Percentiles rank a stretch among this genome's conserved stretches.
Evolutionary conservation across 768 basidiomycete genomes (phyloP).

Genomic region (Guyanaporus albipodus): DNA sequence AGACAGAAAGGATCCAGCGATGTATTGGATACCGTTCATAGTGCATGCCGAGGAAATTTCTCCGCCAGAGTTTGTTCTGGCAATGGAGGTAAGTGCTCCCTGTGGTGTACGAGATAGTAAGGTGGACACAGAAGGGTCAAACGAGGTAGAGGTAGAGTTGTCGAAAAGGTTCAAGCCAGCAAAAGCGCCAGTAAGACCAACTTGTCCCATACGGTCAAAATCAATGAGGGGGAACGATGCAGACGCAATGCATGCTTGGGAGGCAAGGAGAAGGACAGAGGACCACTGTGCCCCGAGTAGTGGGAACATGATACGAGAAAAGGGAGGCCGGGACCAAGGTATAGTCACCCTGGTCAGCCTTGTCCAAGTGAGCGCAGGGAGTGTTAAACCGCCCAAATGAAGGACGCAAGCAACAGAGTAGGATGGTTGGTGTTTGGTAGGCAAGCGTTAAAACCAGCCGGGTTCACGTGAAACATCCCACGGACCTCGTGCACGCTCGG

Average conservation of each 20-base stretch:
- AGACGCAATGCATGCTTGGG: constrained; percentile 15
- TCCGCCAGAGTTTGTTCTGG: constrained; percentile 78
- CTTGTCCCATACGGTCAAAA: constrained; percentile 83
- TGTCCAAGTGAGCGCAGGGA: neutral
- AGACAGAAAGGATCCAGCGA: constrained; percentile 81
- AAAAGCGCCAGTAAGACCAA: constrained; percentile 86
- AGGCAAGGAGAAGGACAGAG: constrained; percentile 22
- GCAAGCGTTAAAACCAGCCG: constrained; percentile 7
- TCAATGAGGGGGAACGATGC: constrained; percentile 58
- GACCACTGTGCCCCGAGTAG: constrained; percentile 19
- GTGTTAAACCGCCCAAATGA: too few species aligned
- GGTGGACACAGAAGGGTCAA: constrained; percentile 70
- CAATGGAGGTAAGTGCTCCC: constrained; percentile 67
- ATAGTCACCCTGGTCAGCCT: constrained; percentile 8
- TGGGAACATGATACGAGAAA: constrained; percentile 7
- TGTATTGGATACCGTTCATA: constrained; percentile 64
- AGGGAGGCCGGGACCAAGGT: constrained; percentile 3
- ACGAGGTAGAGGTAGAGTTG: constrained; percentile 48
- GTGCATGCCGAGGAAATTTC: constrained; percentile 70
- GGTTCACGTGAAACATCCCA: constrained; percentile 25
- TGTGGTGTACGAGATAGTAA: constrained; percentile 60
- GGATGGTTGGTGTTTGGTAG: neutral
- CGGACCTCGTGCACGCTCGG: constrained; percentile 7
- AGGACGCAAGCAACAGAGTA: too few species aligned
- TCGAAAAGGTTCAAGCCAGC: constrained; percentile 79